phyloP scores from a whole-genome alignment of 192 early-diverging fungal genomes.

The Spizellomyces punctatus region DNA sequence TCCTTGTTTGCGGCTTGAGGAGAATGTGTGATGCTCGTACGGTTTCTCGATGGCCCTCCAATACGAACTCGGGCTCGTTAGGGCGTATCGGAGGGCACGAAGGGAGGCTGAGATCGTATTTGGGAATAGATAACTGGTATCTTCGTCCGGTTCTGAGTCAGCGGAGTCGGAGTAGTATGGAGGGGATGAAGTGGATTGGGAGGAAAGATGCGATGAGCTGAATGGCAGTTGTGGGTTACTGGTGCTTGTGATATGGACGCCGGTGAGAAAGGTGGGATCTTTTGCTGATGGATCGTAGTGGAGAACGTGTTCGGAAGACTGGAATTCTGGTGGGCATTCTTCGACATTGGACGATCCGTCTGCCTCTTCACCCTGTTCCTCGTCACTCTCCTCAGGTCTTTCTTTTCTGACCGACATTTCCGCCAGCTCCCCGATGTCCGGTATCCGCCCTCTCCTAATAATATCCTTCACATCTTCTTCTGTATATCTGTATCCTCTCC shows the following conservation, averaged over 20 bases:
- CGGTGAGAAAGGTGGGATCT: conserved; percentile 56
- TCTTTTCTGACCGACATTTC: conserved; percentile 29
- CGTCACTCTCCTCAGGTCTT: not conserved
- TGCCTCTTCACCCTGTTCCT: not conserved
- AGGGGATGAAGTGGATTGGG: not conserved
- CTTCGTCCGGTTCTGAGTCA: conserved; percentile 10
- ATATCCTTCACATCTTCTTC: conserved; percentile 56
- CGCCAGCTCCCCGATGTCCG: conserved; percentile 44
- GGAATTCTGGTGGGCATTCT: not conserved
- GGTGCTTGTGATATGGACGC: conserved; percentile 53
- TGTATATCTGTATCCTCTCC: conserved; percentile 48
- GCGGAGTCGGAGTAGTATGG: not conserved
- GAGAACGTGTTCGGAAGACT: conserved; percentile 11
- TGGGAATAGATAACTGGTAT: conserved; percentile 29
- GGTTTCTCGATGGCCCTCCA: conserved; percentile 42
- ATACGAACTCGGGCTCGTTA: conserved; percentile 46
- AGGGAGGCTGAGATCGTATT: conserved; percentile 43
- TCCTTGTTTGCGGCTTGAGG: conserved; percentile 13
- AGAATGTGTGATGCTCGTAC: conserved; percentile 42
- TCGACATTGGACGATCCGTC: not conserved
- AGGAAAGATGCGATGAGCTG: not conserved
- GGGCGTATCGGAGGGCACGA: conserved; percentile 47
- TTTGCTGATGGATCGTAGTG: conserved; percentile 42
- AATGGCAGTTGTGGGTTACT: not conserved
- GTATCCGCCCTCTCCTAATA: conserved; percentile 44